A percentile compares a stretch with the other conserved stretches of the same genome.
Conservation (phyloP, 1,284 basidiomycete species). For the Pulchroboletus neoregius region DNA sequence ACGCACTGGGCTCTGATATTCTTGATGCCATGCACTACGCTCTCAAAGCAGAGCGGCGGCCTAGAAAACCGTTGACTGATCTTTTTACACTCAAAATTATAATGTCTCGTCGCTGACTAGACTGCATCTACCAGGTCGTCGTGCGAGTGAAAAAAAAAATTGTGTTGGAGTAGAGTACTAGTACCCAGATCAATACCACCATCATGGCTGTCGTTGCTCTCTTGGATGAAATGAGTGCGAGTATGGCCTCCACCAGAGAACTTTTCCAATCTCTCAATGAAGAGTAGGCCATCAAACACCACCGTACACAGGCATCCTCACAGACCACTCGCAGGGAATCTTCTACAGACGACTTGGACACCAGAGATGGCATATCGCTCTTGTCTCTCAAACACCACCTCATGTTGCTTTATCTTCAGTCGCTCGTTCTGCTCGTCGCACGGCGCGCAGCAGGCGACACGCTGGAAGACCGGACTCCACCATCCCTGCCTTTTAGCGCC, state of each 20-base stretch:
- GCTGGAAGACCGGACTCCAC: constrained; percentile 48
- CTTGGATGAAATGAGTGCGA: constrained; percentile 59
- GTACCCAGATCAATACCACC: too few species aligned
- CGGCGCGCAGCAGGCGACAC: constrained; percentile 65
- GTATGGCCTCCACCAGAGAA: constrained; percentile 59
- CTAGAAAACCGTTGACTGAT: constrained; percentile 89
- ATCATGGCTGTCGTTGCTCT: constrained; percentile 35
- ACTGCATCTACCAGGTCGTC: constrained; percentile 3
- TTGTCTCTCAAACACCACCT: constrained; percentile 86
- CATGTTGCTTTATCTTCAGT: constrained; percentile 85
- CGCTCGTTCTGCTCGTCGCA: constrained; percentile 74
- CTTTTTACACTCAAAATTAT: constrained; percentile 6
- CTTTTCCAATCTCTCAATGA: constrained; percentile 50
- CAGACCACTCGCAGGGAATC: constrained; percentile 25
- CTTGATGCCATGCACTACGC: constrained; percentile 75
- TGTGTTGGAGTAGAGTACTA: too few species aligned
- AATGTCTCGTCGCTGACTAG: constrained; percentile 8
- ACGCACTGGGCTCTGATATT: constrained; percentile 84
- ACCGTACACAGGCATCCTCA: constrained; percentile 1
- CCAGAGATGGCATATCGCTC: constrained; percentile 83
- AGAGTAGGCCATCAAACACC: constrained; percentile 42
- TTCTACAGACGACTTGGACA: constrained; percentile 50
- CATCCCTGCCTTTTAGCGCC: constrained; percentile 50
- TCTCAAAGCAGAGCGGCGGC: constrained; percentile 63
- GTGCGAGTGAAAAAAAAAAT: too few species aligned